Evolutionary conservation across 1,284 basidiomycete genomes (phyloP).

Genomic region (Vanrija pseudolonga): DNA sequence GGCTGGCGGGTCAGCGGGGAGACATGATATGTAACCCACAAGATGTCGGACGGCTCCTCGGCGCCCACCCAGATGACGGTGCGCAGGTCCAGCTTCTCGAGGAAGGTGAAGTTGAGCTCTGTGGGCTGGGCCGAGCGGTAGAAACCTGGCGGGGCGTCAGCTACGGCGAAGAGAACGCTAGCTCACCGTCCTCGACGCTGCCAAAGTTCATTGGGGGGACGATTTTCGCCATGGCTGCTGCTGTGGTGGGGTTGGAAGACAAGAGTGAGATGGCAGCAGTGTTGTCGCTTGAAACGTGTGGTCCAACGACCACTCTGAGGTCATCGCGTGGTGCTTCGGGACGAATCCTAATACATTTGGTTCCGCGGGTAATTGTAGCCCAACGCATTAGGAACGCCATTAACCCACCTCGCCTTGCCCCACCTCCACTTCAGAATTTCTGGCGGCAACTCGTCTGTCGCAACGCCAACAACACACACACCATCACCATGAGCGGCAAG

Average conservation of each 20-base stretch:
- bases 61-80: constrained; percentile 56
- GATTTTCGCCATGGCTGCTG: constrained; percentile 39
- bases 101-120: constrained; percentile 55
- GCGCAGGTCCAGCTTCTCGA: constrained; percentile 53
- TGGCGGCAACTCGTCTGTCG: not conserved
- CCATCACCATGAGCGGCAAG: constrained; percentile 7
- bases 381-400: too few species aligned
- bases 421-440: constrained; percentile 1
- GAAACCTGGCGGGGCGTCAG: constrained; percentile 46
- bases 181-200: constrained; percentile 52
- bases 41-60: constrained; percentile 53
- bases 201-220: constrained; percentile 56
- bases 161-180: not conserved
- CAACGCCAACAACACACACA: not conserved
- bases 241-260: not conserved
- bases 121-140: constrained; percentile 55
- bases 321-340: not conserved
- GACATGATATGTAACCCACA: constrained; percentile 44
- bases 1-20: constrained; percentile 30
- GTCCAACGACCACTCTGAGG: not conserved
- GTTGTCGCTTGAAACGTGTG: not conserved
- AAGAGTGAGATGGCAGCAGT: not conserved
- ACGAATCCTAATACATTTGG: not conserved
- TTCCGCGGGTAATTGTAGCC: not conserved
- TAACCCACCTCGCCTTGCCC: not conserved